phyloP scores from a whole-genome alignment of 306 rosid species.

The Luffa aegyptiaca region DNA sequence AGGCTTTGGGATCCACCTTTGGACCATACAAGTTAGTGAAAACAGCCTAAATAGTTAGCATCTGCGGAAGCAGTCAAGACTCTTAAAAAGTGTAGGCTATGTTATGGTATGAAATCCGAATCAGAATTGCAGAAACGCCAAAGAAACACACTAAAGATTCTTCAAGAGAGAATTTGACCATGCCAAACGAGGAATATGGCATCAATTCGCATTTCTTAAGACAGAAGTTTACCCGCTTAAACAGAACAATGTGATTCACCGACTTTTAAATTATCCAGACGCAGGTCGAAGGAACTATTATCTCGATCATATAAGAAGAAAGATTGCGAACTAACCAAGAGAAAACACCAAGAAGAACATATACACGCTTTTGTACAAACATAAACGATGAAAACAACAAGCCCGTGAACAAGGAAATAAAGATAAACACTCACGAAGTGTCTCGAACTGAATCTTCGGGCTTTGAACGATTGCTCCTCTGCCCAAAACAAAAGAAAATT shows the following conservation, averaged over 20 bases:
- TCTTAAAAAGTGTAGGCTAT: not conserved
- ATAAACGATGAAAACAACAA: not conserved
- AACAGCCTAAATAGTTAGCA: not conserved
- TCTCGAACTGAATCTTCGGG: constrained; percentile 55
- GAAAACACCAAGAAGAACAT: not conserved
- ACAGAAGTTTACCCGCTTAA: not conserved
- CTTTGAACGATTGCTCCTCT: constrained; percentile 59
- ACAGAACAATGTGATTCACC: not conserved
- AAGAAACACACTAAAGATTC: not conserved
- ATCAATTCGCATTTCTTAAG: not conserved
- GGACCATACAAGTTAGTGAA: too few relatives aligned
- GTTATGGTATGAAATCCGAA: not conserved
- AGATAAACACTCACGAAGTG: constrained; percentile 43
- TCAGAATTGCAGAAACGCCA: not conserved
- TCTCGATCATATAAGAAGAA: not conserved
- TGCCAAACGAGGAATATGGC: not conserved
- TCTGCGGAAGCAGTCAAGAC: not conserved
- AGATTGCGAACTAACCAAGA: not conserved
- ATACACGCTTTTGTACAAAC: not conserved
- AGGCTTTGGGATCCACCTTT: too few relatives aligned
- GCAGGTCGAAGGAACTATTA: not conserved
- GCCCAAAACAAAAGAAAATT: not conserved
- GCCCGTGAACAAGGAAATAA: not conserved
- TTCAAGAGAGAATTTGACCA: not conserved
- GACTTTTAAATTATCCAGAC: not conserved